phyloP scores from a whole-genome alignment of 352 stramenopile species.

The Pythium apleroticum region DNA sequence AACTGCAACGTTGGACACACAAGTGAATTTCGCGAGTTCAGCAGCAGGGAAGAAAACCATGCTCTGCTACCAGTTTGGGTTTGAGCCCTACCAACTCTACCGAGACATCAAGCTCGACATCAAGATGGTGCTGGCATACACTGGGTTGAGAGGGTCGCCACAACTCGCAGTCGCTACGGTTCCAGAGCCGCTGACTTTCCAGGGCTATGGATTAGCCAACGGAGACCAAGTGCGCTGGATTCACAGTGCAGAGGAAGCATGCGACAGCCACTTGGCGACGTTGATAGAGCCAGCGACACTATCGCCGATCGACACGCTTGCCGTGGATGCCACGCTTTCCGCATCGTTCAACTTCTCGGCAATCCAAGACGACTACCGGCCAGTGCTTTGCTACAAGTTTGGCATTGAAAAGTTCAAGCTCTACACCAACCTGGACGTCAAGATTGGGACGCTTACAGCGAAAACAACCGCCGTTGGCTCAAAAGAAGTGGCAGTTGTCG shows the following conservation, averaged over 20 bases:
- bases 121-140: conserved; percentile 55
- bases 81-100: conserved; percentile 63
- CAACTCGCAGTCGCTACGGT: conserved; percentile 57
- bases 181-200: conserved; percentile 55
- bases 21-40: conserved; percentile 39
- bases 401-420: conserved; percentile 53
- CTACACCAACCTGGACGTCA: conserved; percentile 48
- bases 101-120: conserved; percentile 39
- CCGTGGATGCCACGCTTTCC: conserved; percentile 30
- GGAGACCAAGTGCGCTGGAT: conserved; percentile 64
- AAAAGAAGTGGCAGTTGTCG: conserved; percentile 52
- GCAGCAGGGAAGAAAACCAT: conserved; percentile 41
- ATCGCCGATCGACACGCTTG: conserved; percentile 37
- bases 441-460: conserved; percentile 45
- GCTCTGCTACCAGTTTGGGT: conserved; percentile 61
- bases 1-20: conserved; percentile 15
- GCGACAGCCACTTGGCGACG: conserved; percentile 47
- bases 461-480: conserved; percentile 40
- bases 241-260: conserved; percentile 45
- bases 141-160: conserved; percentile 41
- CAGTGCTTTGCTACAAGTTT: conserved; percentile 69
- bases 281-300: conserved; percentile 33
- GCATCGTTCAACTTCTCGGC: conserved; percentile 53
- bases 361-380: conserved; percentile 48
- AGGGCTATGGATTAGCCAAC: conserved; percentile 39